Conservation (phyloP, 352 stramenopile genomes). For the Globisporangium splendens region DNA sequence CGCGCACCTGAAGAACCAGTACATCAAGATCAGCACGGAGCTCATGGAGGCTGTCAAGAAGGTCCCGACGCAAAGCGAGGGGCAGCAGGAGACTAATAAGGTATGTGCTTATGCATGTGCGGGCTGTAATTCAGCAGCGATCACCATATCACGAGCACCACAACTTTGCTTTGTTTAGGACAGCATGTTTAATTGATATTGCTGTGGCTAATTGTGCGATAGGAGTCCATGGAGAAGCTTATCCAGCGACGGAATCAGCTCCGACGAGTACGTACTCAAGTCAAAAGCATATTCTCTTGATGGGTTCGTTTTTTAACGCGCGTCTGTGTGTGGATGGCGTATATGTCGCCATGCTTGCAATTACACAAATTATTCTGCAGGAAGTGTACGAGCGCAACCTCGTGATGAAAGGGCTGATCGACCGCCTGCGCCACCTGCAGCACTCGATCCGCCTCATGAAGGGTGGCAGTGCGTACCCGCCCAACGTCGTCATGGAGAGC, state of each 20-base stretch:
- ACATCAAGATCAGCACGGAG: constrained; percentile 70
- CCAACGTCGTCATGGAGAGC: constrained; percentile 74
- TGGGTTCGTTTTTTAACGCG: not conserved
- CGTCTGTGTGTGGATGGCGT: no score
- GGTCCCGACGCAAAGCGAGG: constrained; percentile 22
- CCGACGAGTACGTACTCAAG: constrained; percentile 40
- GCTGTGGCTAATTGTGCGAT: not conserved
- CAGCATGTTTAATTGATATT: not conserved
- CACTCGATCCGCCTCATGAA: constrained; percentile 75
- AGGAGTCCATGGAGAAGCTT: constrained; percentile 53
- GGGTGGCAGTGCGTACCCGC: constrained; percentile 51
- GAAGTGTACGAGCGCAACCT: constrained; percentile 84
- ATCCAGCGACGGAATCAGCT: constrained; percentile 65
- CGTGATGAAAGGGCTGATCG: constrained; percentile 85
- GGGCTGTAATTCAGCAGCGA: no score
- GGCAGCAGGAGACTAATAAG: constrained; percentile 4
- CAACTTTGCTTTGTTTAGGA: not conserved
- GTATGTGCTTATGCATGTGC: not conserved
- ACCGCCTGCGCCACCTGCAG: constrained; percentile 71
- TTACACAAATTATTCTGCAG: constrained; percentile 31
- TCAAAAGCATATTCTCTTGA: not conserved
- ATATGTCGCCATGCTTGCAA: no score
- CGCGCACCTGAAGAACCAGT: constrained; percentile 71
- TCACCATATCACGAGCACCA: no score
- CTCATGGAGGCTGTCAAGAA: constrained; percentile 57